phyloP scores from a whole-genome alignment of 805 yeast species.

The Ogataea siamensis region DNA sequence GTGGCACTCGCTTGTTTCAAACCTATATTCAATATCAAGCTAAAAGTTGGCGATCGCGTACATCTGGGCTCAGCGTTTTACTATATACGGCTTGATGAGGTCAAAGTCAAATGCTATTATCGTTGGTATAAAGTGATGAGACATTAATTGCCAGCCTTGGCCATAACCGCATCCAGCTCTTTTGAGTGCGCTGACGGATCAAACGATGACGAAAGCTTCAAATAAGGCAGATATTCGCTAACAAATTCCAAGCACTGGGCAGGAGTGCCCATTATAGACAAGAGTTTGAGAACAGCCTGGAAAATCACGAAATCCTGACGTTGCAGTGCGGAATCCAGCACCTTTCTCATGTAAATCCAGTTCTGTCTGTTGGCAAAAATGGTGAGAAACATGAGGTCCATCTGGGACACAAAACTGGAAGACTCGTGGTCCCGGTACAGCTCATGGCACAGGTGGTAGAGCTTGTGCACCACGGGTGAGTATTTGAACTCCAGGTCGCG shows the following conservation, averaged over 20 bases:
- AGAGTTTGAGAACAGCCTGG: constrained; percentile 9
- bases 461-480: constrained; percentile 16
- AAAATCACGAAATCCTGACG: constrained; percentile 17
- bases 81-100: constrained; percentile 6
- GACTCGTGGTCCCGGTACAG: constrained; percentile 10
- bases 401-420: constrained; percentile 9
- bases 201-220: constrained; percentile 11
- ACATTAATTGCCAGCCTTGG: constrained; percentile 2
- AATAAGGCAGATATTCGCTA: constrained; percentile 18
- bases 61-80: constrained; percentile 19
- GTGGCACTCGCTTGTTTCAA: constrained; percentile 19
- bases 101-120: constrained; percentile 17
- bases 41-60: constrained; percentile 15
- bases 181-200: constrained; percentile 4
- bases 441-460: constrained; percentile 15
- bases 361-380: constrained; percentile 20
- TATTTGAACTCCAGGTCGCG: constrained; percentile 9
- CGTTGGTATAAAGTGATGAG: constrained; percentile 22
- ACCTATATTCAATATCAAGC: constrained; percentile 4
- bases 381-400: constrained; percentile 19
- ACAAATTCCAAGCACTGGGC: constrained; percentile 14
- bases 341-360: constrained; percentile 17
- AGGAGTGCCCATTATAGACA: constrained; percentile 11
- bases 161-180: constrained; percentile 9
- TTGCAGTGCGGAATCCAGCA: constrained; percentile 16